Base-by-base conservation (phyloP, 768 basidiomycete genomes). In the Trametes villosa region DNA sequence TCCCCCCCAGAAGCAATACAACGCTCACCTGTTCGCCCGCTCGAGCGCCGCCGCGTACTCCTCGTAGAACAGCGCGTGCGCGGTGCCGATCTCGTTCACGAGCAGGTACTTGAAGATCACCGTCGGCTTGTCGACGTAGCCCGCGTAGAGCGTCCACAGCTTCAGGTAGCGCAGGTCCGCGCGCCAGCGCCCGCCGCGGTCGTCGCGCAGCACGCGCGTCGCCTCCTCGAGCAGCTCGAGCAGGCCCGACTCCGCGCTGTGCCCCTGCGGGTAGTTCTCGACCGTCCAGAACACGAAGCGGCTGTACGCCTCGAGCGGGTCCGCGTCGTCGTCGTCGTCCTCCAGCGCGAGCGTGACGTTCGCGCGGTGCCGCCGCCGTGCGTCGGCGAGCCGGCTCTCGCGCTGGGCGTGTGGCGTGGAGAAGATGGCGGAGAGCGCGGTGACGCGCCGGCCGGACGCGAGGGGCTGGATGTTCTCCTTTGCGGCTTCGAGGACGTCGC, bases 251-350 rank as follows among this genome's bases (percentile, higher is more conserved):
- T 94, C 90, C 1, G 88, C 88, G 50, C 88, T 91, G 57, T 92
- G 89, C 5, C 95, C 96, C 60, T 97, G 90, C 0, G 96, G 95
- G 70, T 98, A 96, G 72, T 93, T 94, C 72, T 96, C 94, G 42
- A 95, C 77, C 0, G 92, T 95, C 92, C 96, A 98, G 51, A 90
- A 83, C 52, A 98, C 89, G 65, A 98, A 87, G 61, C 83, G 81
- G 68, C 85, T 87, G 67, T 95, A 96, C 1, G 92, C 89, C 62
- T 96, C 94, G 38, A 98, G 79, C 0, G 92, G 86, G 68, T 94
- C 92, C 27, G 52, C 62, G 56, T 84, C 86, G 45, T 88, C 87
- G 36, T 93, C 91, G 34, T 94, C 94, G 57, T 84, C 81, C 58
- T 81, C 75, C n/a, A 92, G 68, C 0, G 89, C 86, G 11, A 90